Base-by-base conservation (phyloP, 2,329 filamentous ascomycete genomes). In the Trichothecium sympodiale region DNA sequence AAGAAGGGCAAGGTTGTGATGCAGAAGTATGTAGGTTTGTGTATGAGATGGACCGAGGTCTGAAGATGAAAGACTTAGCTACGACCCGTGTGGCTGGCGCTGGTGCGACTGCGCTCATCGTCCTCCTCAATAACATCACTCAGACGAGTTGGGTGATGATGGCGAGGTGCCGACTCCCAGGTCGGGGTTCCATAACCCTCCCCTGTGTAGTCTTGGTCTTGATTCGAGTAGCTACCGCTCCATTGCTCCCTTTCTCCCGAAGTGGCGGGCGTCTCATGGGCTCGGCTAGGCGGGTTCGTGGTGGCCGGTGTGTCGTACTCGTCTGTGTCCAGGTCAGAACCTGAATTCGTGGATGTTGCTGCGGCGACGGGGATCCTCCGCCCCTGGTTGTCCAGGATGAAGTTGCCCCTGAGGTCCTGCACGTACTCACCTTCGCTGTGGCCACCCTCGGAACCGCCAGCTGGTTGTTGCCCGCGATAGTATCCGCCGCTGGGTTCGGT, bases 101-200 rank as follows among this genome's bases (percentile, higher is more conserved):
- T 83, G 12, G 81, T 84, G 16, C 82, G 74, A 52, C 82, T 84
- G 34, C 77, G 69, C 58, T 93, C 85, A 46, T 91, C 84, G 43
- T 93, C 81, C 51, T 86, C 86, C 51, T 87, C 82, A 20, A 91
- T 70, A 18, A 94, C 87, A 58, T 94, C 87, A 55, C 86, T 94
- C 43, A 94, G 64, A 38, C 88, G 68, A 8, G 87, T 94, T 0
- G 87, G 87, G 58, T 94, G 86, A 46, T 91, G 84, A 56, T 94
- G 87, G 38, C 78, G 72, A 17, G 80, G 79, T 43, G 85, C 65
- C n/a, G 64, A 62, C 43, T 91, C 83, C 84, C 85, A 93, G 13
- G 74, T 79, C 3, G 77, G 69, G 2, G 74, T 71, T 7, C 67
- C 77, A 56, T 79, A 85, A 16, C 71, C 77, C 31, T 74, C 62